These are phyloP conservation scores for Neoboletus brunneissimus DNA, from an alignment of 768 basidiomycete genomes.

Conservation along the genomic window DNA sequence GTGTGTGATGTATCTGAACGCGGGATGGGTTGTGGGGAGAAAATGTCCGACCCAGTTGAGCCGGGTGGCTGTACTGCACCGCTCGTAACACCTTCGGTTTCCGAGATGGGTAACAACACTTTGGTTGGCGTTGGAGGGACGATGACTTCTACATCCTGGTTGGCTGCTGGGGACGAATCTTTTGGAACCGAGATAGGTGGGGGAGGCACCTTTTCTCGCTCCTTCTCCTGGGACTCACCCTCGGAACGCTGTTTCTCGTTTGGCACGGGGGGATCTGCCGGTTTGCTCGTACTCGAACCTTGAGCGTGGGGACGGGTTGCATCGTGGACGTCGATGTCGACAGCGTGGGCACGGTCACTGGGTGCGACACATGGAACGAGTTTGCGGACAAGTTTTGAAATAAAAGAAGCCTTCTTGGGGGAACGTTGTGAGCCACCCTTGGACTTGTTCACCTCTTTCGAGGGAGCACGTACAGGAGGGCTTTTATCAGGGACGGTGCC, in stretches of 20 bases:
- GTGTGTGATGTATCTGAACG: slow-evolving; percentile 26
- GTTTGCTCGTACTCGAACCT: slow-evolving; percentile 18
- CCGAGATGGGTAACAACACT: slow-evolving; percentile 52
- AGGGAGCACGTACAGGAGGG: slow-evolving; percentile 34
- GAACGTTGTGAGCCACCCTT: slow-evolving; percentile 34
- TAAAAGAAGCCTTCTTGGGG: slow-evolving; percentile 49
- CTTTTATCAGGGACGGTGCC: slow-evolving; percentile 25
- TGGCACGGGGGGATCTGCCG: slow-evolving; percentile 21
- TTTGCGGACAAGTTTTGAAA: slow-evolving; percentile 57
- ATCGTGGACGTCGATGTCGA: slow-evolving; percentile 40
- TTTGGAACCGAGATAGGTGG: slow-evolving; percentile 20
- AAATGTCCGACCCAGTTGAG: slow-evolving; percentile 52
- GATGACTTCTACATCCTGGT: slow-evolving; percentile 38
- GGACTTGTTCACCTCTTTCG: slow-evolving; percentile 34
- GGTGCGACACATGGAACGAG: slow-evolving; percentile 68
- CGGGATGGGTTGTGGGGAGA: slow-evolving; percentile 27
- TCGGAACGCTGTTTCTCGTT: slow-evolving; percentile 30
- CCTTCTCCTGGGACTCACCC: slow-evolving; percentile 32
- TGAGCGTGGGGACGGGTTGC: slow-evolving; percentile 16
- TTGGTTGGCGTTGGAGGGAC: slow-evolving; percentile 50
- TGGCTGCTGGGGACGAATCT: slow-evolving; percentile 18
- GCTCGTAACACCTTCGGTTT: slow-evolving; percentile 88
- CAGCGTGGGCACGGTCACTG: slow-evolving; percentile 42
- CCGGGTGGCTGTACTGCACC: slow-evolving; percentile 91
- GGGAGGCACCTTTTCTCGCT: slow-evolving; percentile 34